Conservation (phyloP, 2,329 filamentous ascomycete genomes). For the Ramularia endophylla region DNA sequence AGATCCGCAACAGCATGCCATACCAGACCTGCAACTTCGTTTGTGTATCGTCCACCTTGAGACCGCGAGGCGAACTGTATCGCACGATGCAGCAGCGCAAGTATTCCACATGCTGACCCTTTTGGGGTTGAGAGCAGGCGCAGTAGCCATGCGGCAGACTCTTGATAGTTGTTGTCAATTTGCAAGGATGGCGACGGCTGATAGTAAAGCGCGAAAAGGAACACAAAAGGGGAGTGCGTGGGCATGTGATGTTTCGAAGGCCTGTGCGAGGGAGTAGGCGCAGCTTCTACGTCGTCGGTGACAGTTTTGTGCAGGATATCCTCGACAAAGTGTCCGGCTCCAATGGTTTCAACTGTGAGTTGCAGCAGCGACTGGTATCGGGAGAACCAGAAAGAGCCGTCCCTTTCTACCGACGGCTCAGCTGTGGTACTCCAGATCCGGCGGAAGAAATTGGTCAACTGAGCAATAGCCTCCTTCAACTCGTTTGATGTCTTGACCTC, state of each 20-base stretch:
- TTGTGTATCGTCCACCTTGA: neutral
- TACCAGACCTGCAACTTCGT: constrained; percentile 5
- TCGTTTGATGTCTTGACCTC: constrained; percentile 87
- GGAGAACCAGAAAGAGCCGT: constrained; percentile 15
- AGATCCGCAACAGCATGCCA: constrained; percentile 16
- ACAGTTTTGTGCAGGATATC: constrained; percentile 49
- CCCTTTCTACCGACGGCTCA: constrained; percentile 4
- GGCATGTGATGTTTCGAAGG: constrained; percentile 46
- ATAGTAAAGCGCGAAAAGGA: constrained; percentile 32
- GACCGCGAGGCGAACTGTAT: constrained; percentile 5
- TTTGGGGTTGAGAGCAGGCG: constrained; percentile 13
- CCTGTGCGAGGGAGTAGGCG: constrained; percentile 61
- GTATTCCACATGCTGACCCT: constrained; percentile 11
- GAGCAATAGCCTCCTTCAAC: constrained; percentile 70
- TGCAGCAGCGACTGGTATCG: constrained; percentile 22
- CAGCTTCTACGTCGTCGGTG: constrained; percentile 55
- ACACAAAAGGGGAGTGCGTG: constrained; percentile 57
- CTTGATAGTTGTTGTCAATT: constrained; percentile 5
- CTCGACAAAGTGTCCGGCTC: constrained; percentile 45
- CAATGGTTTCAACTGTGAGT: constrained; percentile 46
- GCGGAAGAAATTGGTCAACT: constrained; percentile 62
- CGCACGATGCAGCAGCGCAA: constrained; percentile 15
- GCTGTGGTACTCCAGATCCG: constrained; percentile 55
- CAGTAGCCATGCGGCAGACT: constrained; percentile 16
- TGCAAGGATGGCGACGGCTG: constrained; percentile 9